Percentiles rank a stretch among this genome's conserved stretches.
Evolutionary conservation across 805 yeast genomes (phyloP).

Genomic region (Saccharomycopsis javanensis): DNA sequence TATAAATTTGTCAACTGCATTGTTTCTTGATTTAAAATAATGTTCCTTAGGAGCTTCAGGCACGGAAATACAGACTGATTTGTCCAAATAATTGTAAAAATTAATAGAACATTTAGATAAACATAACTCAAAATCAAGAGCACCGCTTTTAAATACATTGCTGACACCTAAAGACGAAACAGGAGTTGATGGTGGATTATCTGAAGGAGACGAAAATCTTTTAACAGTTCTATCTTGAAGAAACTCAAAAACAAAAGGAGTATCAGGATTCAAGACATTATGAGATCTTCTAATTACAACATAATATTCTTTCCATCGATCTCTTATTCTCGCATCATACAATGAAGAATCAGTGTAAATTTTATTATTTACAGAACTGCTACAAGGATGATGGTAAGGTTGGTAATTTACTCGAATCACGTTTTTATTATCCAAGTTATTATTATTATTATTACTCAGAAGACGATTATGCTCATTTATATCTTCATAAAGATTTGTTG

Average conservation of each 20-base stretch:
- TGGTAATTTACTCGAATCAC: slow-evolving; percentile 24
- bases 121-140: slow-evolving; percentile 27
- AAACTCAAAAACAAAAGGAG: slow-evolving; percentile 56
- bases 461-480: neutral
- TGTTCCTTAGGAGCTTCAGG: slow-evolving; percentile 17
- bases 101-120: slow-evolving; percentile 30
- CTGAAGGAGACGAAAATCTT: slow-evolving; percentile 18
- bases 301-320: slow-evolving; percentile 73
- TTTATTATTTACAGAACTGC: slow-evolving; percentile 23
- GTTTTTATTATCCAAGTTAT: neutral
- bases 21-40: slow-evolving; percentile 7
- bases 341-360: slow-evolving; percentile 41
- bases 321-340: slow-evolving; percentile 46
- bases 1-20: slow-evolving; percentile 1
- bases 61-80: slow-evolving; percentile 47
- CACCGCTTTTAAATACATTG: slow-evolving; percentile 17
- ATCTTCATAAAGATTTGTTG: neutral
- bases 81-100: slow-evolving; percentile 60
- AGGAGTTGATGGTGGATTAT: slow-evolving; percentile 10
- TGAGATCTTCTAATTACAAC: slow-evolving; percentile 45
- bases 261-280: slow-evolving; percentile 39
- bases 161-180: neutral
- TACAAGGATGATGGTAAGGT: slow-evolving; percentile 26
- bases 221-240: slow-evolving; percentile 25
- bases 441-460: neutral